A percentile compares a stretch with the other conserved stretches of the same genome.
Conservation (phyloP, 257 asterid species). For the Nicotiana undulata region DNA sequence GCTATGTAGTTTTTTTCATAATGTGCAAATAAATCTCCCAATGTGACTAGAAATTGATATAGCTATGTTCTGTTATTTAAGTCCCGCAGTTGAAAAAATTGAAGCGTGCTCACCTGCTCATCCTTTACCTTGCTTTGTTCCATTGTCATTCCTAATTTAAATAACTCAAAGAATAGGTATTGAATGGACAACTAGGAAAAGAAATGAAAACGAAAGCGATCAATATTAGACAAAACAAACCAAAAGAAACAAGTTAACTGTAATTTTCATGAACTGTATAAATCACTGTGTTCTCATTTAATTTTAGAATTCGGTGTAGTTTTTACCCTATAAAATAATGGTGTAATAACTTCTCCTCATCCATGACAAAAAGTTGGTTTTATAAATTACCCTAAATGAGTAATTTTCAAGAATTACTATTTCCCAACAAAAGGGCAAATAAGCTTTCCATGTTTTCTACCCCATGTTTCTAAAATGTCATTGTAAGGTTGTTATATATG, state of each 20-base stretch:
- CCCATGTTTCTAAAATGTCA: not conserved
- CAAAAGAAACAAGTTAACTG: not conserved
- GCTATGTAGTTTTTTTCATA: no score
- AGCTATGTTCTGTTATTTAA: no score
- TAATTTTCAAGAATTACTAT: not conserved
- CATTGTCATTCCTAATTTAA: not conserved
- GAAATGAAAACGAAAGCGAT: not conserved
- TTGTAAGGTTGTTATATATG: not conserved
- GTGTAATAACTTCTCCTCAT: not conserved
- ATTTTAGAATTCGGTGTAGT: not conserved
- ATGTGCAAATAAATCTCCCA: not conserved
- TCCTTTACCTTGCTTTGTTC: not conserved
- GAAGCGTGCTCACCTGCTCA: no score
- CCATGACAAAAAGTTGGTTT: not conserved
- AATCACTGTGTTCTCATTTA: not conserved
- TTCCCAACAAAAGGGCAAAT: not conserved
- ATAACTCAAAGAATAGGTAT: not conserved
- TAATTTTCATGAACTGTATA: not conserved
- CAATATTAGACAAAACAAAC: not conserved
- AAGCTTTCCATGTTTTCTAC: not conserved
- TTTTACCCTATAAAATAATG: not conserved
- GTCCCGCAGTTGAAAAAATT: no score
- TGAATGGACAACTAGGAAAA: not conserved
- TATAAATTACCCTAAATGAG: not conserved
- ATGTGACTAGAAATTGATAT: no score